Base-by-base conservation (phyloP, 495 filamentous ascomycete species). In the Tricharina praecox region DNA sequence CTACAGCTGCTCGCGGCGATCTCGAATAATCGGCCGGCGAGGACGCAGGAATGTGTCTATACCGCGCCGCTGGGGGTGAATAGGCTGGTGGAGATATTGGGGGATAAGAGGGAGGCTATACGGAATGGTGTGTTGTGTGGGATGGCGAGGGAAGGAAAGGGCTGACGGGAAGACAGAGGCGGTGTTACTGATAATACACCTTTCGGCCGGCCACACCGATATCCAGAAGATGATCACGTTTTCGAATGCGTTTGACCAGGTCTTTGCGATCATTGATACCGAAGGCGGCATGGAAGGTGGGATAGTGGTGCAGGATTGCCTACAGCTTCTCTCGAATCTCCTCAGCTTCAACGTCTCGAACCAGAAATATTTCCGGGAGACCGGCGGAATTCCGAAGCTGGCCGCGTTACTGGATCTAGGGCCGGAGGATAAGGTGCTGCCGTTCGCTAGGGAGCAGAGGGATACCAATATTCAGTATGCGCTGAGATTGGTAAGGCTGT, bases 21-120 rank as follows among this genome's bases (percentile, higher is more conserved):
- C 30, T 77, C 78, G 42, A 69, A 74, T n/a, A 85, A 88, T 35
- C 72, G 90, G 36, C 85, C 88, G 2, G 85, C 93, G 60, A 71
- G 90, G 56, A 90, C 88, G n/a, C 88, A 96, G 64, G 85, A 95
- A 70, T 94, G 85, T 63, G 77, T 96, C 26, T 76, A 90, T 40
- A 81, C 77, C 16, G 85, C 90, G 3, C 85, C 84, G 28, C 65
- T 93, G 50, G 90, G 87, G 32, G 88, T 93, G 23, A 81, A 85
- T 18, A 76, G 85, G 41, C 71, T 97, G 16, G 87, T 94, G 8
- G 76, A 75, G 43, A 73, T 78, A 1, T 70, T 97, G 28, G 82
- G 88, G 54, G 90, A 97, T 56, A 72, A 68, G 32, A 74, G 87
- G 53, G 90, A 97, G 55, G 86, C 84, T 15, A 74, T 96, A 38